Conservation (phyloP, 257 asterid species). For the Cruciata laevipes region DNA sequence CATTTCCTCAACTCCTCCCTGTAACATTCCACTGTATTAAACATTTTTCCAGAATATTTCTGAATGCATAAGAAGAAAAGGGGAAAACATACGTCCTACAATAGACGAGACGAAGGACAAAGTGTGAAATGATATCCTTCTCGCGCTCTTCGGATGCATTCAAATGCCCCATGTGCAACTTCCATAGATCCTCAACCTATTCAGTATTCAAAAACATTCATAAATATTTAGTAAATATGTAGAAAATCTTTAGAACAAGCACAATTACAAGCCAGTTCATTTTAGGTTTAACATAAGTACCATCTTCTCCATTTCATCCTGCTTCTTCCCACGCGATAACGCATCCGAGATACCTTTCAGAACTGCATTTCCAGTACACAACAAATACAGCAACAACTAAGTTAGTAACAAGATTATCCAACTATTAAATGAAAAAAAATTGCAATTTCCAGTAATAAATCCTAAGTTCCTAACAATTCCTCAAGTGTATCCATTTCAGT, state of each 20-base stretch:
- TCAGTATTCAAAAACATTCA: slow-evolving; percentile 21
- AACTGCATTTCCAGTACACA: slow-evolving; percentile 44
- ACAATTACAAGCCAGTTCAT: not conserved
- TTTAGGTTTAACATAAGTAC: slow-evolving; percentile 22
- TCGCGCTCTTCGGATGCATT: slow-evolving; percentile 50
- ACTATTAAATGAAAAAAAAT: not conserved
- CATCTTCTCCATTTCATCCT: slow-evolving; percentile 66
- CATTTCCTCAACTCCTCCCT: slow-evolving; percentile 66
- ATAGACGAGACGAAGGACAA: slow-evolving; percentile 87
- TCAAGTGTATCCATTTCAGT: not conserved
- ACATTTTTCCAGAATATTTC: not conserved
- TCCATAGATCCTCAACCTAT: slow-evolving; percentile 59
- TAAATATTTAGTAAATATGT: not conserved
- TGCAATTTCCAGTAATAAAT: not conserved
- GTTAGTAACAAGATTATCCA: too few relatives aligned
- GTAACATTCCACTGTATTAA: not conserved
- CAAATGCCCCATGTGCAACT: slow-evolving; percentile 57
- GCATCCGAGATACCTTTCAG: slow-evolving; percentile 86
- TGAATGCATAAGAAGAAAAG: not conserved
- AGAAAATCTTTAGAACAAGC: not conserved
- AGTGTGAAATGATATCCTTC: slow-evolving; percentile 89
- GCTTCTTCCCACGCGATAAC: slow-evolving; percentile 76
- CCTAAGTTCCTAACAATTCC: not conserved
- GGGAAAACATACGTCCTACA: slow-evolving; percentile 69
- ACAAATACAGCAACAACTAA: not conserved